Percentiles rank a stretch among this genome's conserved stretches.
phyloP scores from a whole-genome alignment of 257 asterid species.

The Euphrasia confusa region DNA sequence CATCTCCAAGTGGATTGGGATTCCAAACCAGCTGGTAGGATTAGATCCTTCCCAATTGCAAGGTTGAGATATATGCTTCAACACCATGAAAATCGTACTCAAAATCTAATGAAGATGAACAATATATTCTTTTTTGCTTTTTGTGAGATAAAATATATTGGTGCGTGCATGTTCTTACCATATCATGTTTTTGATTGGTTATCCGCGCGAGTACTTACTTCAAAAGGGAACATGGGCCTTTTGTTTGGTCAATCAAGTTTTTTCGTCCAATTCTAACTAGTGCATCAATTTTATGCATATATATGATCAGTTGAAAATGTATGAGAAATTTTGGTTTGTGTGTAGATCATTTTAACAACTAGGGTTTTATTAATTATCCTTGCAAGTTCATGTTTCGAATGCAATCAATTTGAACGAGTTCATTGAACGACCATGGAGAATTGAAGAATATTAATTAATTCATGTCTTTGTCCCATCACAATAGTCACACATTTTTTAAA shows the following conservation, averaged over 20 bases:
- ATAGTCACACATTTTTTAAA: too few species aligned
- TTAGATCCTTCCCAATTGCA: conserved; percentile 49
- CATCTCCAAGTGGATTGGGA: conserved; percentile 45
- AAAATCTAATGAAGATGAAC: neutral
- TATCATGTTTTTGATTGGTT: neutral
- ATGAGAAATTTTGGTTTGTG: too few species aligned
- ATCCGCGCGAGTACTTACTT: neutral
- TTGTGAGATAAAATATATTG: conserved; percentile 14
- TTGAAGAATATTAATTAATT: too few species aligned
- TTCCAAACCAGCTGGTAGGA: conserved; percentile 46
- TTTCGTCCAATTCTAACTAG: too few species aligned
- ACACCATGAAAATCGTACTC: conserved; percentile 20
- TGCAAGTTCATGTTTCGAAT: too few species aligned
- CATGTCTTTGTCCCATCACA: too few species aligned
- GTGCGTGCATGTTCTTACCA: neutral
- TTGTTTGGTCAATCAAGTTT: too few species aligned
- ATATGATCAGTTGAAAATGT: too few species aligned
- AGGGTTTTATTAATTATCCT: too few species aligned
- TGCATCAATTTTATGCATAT: too few species aligned
- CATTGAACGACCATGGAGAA: too few species aligned
- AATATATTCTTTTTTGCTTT: conserved; percentile 23
- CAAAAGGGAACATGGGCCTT: neutral
- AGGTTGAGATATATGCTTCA: conserved; percentile 36
- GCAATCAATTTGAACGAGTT: too few species aligned
- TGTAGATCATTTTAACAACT: neutral